Percentiles rank a stretch among this genome's conserved stretches.
Evolutionary conservation across 257 asterid genomes (phyloP).

Genomic region (Solanum pinnatisectum): DNA sequence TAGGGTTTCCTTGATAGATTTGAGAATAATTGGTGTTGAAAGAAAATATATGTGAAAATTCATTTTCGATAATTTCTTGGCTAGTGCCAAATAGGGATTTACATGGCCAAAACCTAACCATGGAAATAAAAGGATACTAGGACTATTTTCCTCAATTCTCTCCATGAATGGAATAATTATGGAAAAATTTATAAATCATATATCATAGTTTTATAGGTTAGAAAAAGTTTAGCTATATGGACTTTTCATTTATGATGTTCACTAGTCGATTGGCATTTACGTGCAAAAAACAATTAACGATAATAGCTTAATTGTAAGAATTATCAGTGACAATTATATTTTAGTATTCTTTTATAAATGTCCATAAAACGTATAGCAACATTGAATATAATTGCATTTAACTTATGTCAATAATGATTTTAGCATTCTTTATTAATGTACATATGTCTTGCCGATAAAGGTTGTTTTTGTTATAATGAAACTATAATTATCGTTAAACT

Average conservation of each 20-base stretch:
- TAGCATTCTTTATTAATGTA: no score
- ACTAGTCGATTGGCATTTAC: not conserved
- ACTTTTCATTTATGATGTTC: not conserved
- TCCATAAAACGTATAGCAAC: no score
- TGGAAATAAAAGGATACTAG: conserved; percentile 21
- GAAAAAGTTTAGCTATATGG: not conserved
- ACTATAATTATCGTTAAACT: no score
- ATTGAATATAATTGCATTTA: no score
- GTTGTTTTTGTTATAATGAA: no score
- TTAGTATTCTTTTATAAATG: no score
- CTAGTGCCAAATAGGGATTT: conserved; percentile 35
- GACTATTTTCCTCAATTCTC: not conserved
- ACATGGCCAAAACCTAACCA: conserved; percentile 55
- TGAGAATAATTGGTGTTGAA: conserved; percentile 38
- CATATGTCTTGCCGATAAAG: no score
- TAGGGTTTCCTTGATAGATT: conserved; percentile 21
- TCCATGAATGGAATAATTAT: not conserved
- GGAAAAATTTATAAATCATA: not conserved
- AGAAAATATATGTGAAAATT: conserved; percentile 18
- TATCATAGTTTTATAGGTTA: not conserved
- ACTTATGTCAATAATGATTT: no score
- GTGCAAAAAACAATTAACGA: no score
- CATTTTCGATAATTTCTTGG: conserved; percentile 25
- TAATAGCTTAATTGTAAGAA: no score
- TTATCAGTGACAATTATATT: no score